Evolutionary conservation across 768 basidiomycete species (phyloP).

Genomic region (Podaxis sp.): DNA sequence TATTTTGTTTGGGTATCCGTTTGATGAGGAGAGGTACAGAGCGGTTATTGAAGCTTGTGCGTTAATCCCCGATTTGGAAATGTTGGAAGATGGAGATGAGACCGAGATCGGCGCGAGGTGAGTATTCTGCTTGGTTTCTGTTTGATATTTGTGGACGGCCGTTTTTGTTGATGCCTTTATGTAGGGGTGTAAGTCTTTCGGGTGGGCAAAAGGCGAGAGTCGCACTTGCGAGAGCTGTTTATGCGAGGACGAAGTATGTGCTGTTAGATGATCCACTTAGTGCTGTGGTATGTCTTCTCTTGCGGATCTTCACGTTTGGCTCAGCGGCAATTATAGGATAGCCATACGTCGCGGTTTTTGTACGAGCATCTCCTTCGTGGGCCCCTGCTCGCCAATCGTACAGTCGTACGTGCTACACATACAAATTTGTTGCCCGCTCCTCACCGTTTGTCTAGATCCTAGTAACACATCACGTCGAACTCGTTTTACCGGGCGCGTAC

Average conservation of each 20-base stretch:
- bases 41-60: conserved; percentile 85
- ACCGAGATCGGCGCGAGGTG: conserved; percentile 81
- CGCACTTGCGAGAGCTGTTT: conserved; percentile 81
- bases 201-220: conserved; percentile 88
- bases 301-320: neutral
- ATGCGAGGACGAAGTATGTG: conserved; percentile 66
- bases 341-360: conserved; percentile 34
- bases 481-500: conserved; percentile 71
- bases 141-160: neutral
- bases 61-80: conserved; percentile 73
- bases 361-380: conserved; percentile 32
- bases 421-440: neutral
- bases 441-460: conserved; percentile 41
- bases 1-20: conserved; percentile 75
- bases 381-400: conserved; percentile 31
- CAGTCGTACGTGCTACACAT: conserved; percentile 26
- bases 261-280: conserved; percentile 83
- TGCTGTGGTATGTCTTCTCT: conserved; percentile 59
- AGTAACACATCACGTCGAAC: conserved; percentile 84
- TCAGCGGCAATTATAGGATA: conserved; percentile 24
- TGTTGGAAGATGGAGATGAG: conserved; percentile 83
- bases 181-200: conserved; percentile 70
- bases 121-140: neutral
- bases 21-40: conserved; percentile 72
- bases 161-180: neutral